phyloP scores from a whole-genome alignment of 2,329 filamentous ascomycete species.

The Fusarium secorum region DNA sequence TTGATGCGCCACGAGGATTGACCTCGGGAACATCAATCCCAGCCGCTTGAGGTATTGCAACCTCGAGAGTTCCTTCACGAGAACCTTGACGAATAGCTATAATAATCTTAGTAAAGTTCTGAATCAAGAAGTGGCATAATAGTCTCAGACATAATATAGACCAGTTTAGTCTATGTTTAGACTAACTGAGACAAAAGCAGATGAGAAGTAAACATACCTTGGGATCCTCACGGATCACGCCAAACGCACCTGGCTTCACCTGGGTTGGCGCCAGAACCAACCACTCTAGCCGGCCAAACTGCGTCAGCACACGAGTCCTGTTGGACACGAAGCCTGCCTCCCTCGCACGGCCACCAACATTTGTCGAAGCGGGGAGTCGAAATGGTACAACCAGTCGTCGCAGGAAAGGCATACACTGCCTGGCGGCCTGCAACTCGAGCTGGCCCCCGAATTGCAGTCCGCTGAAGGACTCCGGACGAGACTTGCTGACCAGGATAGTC shows the following conservation, averaged over 20 bases:
- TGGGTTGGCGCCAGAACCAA: neutral
- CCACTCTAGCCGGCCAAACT: neutral
- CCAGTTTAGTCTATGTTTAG: neutral
- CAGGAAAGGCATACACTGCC: fast-evolving
- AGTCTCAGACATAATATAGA: neutral
- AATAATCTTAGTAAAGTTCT: fast-evolving
- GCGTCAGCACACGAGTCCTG: neutral
- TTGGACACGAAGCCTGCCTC: neutral
- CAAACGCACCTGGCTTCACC: neutral
- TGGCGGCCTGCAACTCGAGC: neutral
- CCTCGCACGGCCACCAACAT: neutral
- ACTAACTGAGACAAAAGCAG: neutral
- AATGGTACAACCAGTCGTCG: neutral
- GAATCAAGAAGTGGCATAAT: neutral
- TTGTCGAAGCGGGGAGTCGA: neutral
- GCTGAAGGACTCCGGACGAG: neutral
- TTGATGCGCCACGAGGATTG: neutral
- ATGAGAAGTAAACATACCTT: neutral
- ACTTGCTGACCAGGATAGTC: neutral
- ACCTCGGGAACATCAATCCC: neutral
- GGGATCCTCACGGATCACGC: neutral
- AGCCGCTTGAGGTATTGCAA: neutral
- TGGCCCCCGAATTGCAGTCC: neutral
- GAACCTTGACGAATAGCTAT: neutral
- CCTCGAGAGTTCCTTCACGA: neutral